phyloP scores from a whole-genome alignment of 169 alveolate genomes.

The Eimeria acervulina region DNA sequence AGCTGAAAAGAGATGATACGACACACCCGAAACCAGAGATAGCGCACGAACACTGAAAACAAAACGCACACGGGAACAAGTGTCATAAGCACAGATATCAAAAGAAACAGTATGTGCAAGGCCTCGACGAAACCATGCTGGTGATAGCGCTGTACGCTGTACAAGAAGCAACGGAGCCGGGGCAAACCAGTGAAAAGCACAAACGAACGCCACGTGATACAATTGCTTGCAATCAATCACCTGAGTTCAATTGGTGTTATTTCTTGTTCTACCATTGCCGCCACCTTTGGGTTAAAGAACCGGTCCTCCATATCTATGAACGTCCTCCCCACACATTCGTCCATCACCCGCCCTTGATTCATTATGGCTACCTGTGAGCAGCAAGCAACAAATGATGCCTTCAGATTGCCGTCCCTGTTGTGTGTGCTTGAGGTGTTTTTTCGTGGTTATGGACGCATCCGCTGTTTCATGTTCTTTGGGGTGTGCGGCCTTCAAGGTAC shows the following conservation, averaged over 20 bases:
- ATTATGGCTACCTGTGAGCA: conserved; percentile 87
- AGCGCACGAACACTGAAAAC: not conserved
- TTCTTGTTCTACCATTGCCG: conserved; percentile 90
- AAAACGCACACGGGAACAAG: not conserved
- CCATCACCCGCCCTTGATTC: conserved; percentile 92
- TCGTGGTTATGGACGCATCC: too few relatives aligned
- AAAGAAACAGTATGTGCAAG: not conserved
- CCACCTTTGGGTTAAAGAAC: conserved; percentile 90
- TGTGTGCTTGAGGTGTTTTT: not conserved
- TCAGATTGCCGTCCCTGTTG: too few relatives aligned
- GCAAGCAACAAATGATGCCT: not conserved
- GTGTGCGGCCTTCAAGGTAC: too few relatives aligned
- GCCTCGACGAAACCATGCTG: too few relatives aligned
- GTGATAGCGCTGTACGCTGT: too few relatives aligned
- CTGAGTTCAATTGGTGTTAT: conserved; percentile 90
- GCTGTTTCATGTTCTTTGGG: too few relatives aligned
- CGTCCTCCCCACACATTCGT: conserved; percentile 94
- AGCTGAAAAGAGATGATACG: not conserved
- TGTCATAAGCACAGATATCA: too few relatives aligned
- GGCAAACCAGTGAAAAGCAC: not conserved
- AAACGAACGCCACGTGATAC: not conserved
- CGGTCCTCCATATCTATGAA: conserved; percentile 94
- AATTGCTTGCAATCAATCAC: conserved; percentile 19
- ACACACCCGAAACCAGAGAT: not conserved
- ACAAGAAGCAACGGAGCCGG: not conserved